phyloP scores from a whole-genome alignment of 345 rosid species.

The Euphorbia lathyris region DNA sequence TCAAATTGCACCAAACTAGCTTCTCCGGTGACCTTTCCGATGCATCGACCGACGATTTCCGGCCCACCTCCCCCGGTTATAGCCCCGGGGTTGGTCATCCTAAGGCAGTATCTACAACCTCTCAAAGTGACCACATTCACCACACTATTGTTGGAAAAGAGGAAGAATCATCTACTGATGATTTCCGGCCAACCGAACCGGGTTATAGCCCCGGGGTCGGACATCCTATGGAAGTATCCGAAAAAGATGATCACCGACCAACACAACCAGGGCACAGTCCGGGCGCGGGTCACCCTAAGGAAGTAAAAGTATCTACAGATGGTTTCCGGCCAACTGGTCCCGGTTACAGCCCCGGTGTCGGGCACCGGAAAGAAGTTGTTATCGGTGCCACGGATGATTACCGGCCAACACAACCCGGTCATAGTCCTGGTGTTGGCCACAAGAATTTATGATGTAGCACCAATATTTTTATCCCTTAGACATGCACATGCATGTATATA shows the following conservation, averaged over 20 bases:
- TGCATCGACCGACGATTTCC: constrained; percentile 16
- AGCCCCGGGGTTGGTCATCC: constrained; percentile 32
- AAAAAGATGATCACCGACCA: constrained; percentile 37
- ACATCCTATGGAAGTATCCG: constrained; percentile 4
- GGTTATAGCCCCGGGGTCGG: constrained; percentile 12
- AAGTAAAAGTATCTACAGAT: background rate
- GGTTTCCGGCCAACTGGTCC: constrained; percentile 25
- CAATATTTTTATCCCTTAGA: constrained; percentile 32
- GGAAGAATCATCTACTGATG: constrained; percentile 18
- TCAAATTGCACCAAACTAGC: background rate
- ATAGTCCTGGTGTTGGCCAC: constrained; percentile 49
- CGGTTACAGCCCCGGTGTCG: constrained; percentile 26
- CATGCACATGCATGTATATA: background rate
- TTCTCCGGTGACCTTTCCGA: background rate
- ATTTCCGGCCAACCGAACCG: constrained; percentile 36
- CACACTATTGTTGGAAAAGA: background rate
- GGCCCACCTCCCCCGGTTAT: constrained; percentile 25
- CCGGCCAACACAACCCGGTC: constrained; percentile 40
- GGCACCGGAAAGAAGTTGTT: background rate
- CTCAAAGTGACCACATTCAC: background rate
- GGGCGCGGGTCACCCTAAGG: background rate
- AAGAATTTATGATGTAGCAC: constrained; percentile 23
- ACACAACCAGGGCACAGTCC: constrained; percentile 18
- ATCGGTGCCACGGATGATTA: constrained; percentile 19
- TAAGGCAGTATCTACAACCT: background rate